phyloP scores from a whole-genome alignment of 2,329 filamentous ascomycete species.

The Mycosphaerella sp. region DNA sequence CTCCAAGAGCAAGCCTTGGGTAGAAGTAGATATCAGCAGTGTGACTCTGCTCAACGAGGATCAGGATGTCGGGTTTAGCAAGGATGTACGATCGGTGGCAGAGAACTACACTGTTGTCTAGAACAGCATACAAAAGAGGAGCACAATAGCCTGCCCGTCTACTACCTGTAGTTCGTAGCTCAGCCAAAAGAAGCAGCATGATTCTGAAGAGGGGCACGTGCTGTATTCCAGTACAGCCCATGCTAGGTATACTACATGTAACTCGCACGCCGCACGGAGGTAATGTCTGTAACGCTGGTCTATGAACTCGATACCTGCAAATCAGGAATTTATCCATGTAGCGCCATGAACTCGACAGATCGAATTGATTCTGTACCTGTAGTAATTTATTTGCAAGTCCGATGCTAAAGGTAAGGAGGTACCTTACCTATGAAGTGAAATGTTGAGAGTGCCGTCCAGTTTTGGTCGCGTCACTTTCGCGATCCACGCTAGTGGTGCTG shows the following conservation, averaged over 20 bases:
- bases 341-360: not conserved
- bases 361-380: too few species aligned
- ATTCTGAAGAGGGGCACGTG: too few species aligned
- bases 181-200: not conserved
- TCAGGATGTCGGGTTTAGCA: constrained; percentile 75
- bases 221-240: too few species aligned
- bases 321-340: not conserved
- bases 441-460: not conserved
- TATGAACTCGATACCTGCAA: too few species aligned
- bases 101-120: constrained; percentile 74
- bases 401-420: too few species aligned
- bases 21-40: constrained; percentile 85
- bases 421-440: too few species aligned
- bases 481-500: constrained; percentile 3
- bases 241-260: too few species aligned
- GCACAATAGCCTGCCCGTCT: not conserved
- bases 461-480: constrained; percentile 4
- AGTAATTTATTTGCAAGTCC: too few species aligned
- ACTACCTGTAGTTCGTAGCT: constrained; percentile 1
- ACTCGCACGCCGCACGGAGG: too few species aligned
- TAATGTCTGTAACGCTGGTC: too few species aligned
- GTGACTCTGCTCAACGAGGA: constrained; percentile 68
- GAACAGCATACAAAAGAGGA: constrained; percentile 10
- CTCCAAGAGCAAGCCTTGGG: constrained; percentile 74
- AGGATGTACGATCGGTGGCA: constrained; percentile 70